Base-by-base conservation (phyloP, 2,329 filamentous ascomycete genomes). In the Canariomyces notabilis region DNA sequence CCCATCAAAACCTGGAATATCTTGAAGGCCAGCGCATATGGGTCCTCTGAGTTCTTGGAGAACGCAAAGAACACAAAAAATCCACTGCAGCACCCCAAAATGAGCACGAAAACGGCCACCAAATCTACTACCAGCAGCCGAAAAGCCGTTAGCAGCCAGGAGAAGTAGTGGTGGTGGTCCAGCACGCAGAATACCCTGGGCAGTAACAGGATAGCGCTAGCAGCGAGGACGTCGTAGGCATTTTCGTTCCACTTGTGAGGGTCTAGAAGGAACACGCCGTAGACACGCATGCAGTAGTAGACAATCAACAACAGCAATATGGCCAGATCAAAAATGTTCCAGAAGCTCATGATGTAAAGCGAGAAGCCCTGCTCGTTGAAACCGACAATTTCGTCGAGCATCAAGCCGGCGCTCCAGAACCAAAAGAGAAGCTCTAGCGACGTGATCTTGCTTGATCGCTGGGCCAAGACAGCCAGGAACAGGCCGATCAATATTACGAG, bases 331-430 rank as follows among this genome's bases (percentile, higher is more conserved):
- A 96, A 95, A 31, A 90, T 81, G 64, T 96, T 96, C 91, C 91
- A 96, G 64, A 96, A 93, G 64, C 89, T 95, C 82, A 96, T 91
- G 60, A 96, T 88, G 67, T 96, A 97, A 22, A 97, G 78, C 31
- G 89, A 90, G 64, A 96, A 96, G 2, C 91, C 91, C 67, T 96
- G 89, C 65, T 97, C 91, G 56, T 90, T 95, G 73, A 96, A 96
- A 9, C 90, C 90, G 15, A 96, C 89, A 18, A 97, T 78, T 67
- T 96, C 91, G 60, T 96, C 91, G 23, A 96, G 79, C 89, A 96
- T 95, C 66, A 94, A 96, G 1, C 91, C 91, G 20, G 89, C 88
- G 61, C 89, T 95, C 90, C 91, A 97, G 65, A 96, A 88, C 91
- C 91, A 97, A 67, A 97, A 96, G 11, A 95, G 65, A 14, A 96